Conservation (phyloP, 2,329 filamentous ascomycete species). For the Drechslera avenae region DNA sequence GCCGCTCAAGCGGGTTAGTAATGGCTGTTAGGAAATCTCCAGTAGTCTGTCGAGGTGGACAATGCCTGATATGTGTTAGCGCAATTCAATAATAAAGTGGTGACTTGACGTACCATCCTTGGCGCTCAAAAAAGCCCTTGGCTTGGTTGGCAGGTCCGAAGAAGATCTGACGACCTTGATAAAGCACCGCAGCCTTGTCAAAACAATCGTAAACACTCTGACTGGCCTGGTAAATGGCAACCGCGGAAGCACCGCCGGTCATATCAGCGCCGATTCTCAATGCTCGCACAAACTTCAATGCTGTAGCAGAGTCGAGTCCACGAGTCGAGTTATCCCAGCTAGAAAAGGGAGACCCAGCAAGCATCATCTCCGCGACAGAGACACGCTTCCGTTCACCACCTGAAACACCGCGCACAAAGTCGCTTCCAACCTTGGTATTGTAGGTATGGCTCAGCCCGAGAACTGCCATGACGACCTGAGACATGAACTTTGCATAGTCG, state of each 20-base stretch:
- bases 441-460: constrained; percentile 62
- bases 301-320: constrained; percentile 54
- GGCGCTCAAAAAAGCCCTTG: constrained; percentile 67
- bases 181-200: constrained; percentile 75
- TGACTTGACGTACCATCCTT: constrained; percentile 60
- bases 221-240: constrained; percentile 62
- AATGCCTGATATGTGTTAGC: constrained; percentile 46
- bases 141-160: constrained; percentile 68
- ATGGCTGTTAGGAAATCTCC: constrained; percentile 79
- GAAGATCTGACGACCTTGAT: constrained; percentile 79
- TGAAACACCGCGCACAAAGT: constrained; percentile 65
- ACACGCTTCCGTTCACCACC: constrained; percentile 68
- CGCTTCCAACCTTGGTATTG: constrained; percentile 62
- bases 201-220: constrained; percentile 65
- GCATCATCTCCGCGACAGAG: constrained; percentile 61
- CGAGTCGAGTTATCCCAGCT: constrained; percentile 56
- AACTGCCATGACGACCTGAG: constrained; percentile 59
- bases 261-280: constrained; percentile 58
- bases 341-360: constrained; percentile 48
- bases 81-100: neutral
- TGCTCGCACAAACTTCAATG: constrained; percentile 62
- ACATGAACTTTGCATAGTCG: constrained; percentile 54
- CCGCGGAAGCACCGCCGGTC: constrained; percentile 56
- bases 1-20: constrained; percentile 57
- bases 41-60: constrained; percentile 69